Base-by-base conservation (phyloP, 2,329 filamentous ascomycete genomes). In the Aspergillus neotritici region DNA sequence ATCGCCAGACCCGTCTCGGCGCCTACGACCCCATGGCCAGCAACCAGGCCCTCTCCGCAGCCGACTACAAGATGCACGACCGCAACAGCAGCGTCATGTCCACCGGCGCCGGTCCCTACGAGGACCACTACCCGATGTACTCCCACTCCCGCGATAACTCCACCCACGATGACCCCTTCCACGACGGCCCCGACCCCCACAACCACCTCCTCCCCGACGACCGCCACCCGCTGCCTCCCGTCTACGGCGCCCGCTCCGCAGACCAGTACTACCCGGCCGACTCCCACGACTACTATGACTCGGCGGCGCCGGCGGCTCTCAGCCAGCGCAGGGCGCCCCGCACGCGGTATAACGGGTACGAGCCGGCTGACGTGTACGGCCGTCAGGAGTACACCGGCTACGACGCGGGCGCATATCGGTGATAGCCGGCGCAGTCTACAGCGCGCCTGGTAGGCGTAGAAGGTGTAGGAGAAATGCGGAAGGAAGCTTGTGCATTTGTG, bases 11-110 rank as follows among this genome's bases (percentile, higher is more conserved):
- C 12, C 61, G 62, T 21, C 61, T 71, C 12, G 76, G 76, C 7
- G 63, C 60, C 4, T 80, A 80, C 55, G 62, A 67, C 41, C 67
- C 66, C 12, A 69, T 79, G 66, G 62, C 65, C 12, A 54, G 52
- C 11, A 47, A 49, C 32, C 36, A 47, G 2, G 51, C 45, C 2
- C 39, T 62, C 4, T 25, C 21, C 21, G 9, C 21, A 6, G 65
- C 66, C 29, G 57, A 59, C 25, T 65, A 70, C 32, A 71, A 70
- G 44, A 38, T 64, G 49, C 53, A 61, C 28, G 49, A 62, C 33
- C 50, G 55, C 17, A 50, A 44, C 25, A 53, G 48, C 36, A 54
- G 52, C 44, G 39, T 41, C 39, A 21, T 53, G 37, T 15, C 51
- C 25, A 9, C 44, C 28, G 5, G 15, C 48, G 41, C 8, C 48